Evolutionary conservation across 2,329 filamentous ascomycete genomes (phyloP).

Genomic region (Fusarium citri): DNA sequence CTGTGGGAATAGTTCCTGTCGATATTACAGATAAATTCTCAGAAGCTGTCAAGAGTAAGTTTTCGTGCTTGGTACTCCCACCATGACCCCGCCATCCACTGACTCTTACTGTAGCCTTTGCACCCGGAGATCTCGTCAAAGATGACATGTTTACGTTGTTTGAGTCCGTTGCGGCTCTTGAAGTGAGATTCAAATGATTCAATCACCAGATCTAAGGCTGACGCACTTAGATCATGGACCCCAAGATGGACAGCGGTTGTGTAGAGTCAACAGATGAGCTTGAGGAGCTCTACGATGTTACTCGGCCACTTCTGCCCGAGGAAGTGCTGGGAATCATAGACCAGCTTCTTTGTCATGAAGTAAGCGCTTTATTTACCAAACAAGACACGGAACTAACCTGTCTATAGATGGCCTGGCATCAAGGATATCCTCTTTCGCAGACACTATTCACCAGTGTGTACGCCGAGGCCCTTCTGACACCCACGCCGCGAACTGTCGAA

Average conservation of each 20-base stretch:
- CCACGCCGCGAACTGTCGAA: slow-evolving; percentile 71
- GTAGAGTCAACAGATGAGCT: slow-evolving; percentile 82
- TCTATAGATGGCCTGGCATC: slow-evolving; percentile 89
- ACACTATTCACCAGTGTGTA: slow-evolving; percentile 94
- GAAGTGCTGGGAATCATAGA: slow-evolving; percentile 95
- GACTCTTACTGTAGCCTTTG: slow-evolving; percentile 67
- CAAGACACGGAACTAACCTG: slow-evolving; percentile 1
- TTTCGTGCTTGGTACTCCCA: not conserved
- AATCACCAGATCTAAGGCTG: not conserved
- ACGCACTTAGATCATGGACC: slow-evolving; percentile 88
- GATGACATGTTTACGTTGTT: slow-evolving; percentile 95
- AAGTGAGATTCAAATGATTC: slow-evolving; percentile 59
- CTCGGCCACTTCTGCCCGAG: slow-evolving; percentile 73
- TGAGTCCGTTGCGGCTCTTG: slow-evolving; percentile 88
- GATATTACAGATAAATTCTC: slow-evolving; percentile 70
- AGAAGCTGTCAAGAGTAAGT: slow-evolving; percentile 64
- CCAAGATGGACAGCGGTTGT: slow-evolving; percentile 98
- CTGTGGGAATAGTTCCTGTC: slow-evolving; percentile 64
- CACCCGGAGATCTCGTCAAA: slow-evolving; percentile 87
- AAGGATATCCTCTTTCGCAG: slow-evolving; percentile 94
- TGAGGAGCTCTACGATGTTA: slow-evolving; percentile 84
- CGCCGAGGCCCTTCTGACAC: slow-evolving; percentile 83
- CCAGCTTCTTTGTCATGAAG: slow-evolving; percentile 89
- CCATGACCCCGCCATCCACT: slow-evolving; percentile 33
- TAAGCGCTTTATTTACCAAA: slow-evolving; percentile 51